phyloP scores from a whole-genome alignment of 257 asterid genomes.

The Thymus quinquecostatus region DNA sequence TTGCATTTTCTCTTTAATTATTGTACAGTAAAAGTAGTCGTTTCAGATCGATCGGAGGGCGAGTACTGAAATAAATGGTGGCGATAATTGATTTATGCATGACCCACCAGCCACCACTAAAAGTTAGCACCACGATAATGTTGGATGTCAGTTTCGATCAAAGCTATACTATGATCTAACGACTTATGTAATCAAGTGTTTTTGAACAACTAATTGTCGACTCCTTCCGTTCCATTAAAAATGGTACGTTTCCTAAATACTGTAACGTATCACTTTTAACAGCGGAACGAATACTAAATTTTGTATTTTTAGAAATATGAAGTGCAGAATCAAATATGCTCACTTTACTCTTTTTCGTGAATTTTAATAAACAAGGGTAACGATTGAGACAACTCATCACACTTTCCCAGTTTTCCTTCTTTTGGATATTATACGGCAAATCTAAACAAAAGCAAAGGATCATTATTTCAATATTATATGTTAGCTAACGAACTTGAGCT shows the following conservation, averaged over 20 bases:
- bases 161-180: not conserved
- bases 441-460: not conserved
- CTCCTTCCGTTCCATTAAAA: no score
- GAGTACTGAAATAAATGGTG: no score
- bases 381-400: not conserved
- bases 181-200: not conserved
- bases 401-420: not conserved
- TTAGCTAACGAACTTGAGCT: no score
- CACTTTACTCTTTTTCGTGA: not conserved
- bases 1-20: no score
- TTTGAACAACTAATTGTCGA: no score
- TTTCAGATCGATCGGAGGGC: no score
- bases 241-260: no score
- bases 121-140: constrained; percentile 1
- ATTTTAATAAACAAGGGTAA: not conserved
- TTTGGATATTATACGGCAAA: not conserved
- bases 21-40: no score
- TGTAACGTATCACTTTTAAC: no score
- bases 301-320: not conserved
- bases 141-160: not conserved
- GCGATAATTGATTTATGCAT: constrained; percentile 2
- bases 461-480: not conserved
- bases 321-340: not conserved
- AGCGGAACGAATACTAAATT: no score
- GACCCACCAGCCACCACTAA: constrained; percentile 5